Evolutionary conservation across 805 yeast species (phyloP), one percentile per base, ranked within the genome.

Genomic region (Nakazawaea siamensis): DNA sequence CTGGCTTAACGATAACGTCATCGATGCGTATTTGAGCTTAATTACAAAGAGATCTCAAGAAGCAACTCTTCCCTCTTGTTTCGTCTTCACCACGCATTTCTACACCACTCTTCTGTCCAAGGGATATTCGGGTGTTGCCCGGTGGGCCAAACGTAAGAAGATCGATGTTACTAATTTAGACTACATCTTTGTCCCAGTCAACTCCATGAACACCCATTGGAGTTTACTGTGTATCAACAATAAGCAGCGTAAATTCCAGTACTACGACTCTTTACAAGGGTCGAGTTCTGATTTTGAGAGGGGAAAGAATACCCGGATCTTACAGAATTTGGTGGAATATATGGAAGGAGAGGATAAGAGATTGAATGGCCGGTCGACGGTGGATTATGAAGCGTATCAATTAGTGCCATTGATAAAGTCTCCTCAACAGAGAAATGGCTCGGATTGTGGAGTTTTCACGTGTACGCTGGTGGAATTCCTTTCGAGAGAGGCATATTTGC

Each of bases 361-460:
- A 33, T 57, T 68, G 27, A 60, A 62, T 12, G 57, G 61, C 1
- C 44, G 54, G 24, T 52, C 55, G 39, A 60, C 54, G 10, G 41
- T 41, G n/a, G 48, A 58, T 33, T 37, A 27, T 17, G 38, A 44
- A n/a, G 35, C 31, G 2, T 60, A 52, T 34, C 49, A 45, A 20
- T 40, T 44, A 17, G 38, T 43, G 19, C 51, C 42, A 14, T 32
- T 49, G 14, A 45, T 50, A 37, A 47, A 46, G 25, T 40, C 88
- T 28, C 97, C 98, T 1, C 84, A 80, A 45, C 98, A 92, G 52
- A 62, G 67, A 18, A 92, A 92, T 51, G 97, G 97, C 0, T 84
- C 54, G 45, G 98, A 92, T 55, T 92, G 98, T 62, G 98, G 98
- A 6, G 94, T 90, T 2, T 92, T 88, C 50, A 72, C 94, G 2